Evolutionary conservation across 2,329 filamentous ascomycete species (phyloP), one percentile per base, ranked within the genome.

Genomic region (Colletotrichum gloeosporioides): DNA sequence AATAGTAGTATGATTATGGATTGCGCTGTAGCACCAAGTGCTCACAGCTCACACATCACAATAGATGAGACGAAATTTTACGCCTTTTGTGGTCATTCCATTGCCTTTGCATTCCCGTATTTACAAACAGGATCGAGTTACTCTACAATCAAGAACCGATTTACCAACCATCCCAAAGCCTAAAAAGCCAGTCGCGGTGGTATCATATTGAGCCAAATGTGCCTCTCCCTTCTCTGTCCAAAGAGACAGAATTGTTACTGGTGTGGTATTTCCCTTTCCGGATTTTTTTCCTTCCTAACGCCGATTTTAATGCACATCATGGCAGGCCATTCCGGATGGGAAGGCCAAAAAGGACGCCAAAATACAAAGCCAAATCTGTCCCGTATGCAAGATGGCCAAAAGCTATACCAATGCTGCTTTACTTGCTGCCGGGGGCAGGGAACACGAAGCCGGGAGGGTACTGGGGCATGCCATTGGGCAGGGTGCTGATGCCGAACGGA

Each of bases 401-500:
- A 16, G 10, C 27, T 8, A 32, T 63, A 49, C 36, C 36, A 29
- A 63, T 55, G 34, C 34, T 57, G 27, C 22, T 31, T 69, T 65
- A 74, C 34, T 74, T 53, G 29, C 49, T 27, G 73, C 74, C 80
- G 15, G 84, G 83, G 71, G 85, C 84, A 4, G 85, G 85, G 67
- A 86, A 87, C 22, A 81, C 78, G 69, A 86, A 87, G 22, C 84
- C 85, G 12, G 82, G 78, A 6, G 86, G 85, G 73, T 87, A 87
- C 79, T 82, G 84, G 69, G 86, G 86, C 84, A 87, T 87, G 67
- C 86, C 86, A 34, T 86, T 87, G 8, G 85, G 84, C 71, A 86
- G 69, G 10, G 83, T 86, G 36, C 83, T 82, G 59, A 87, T 85
- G 53, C 85, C 86, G 49, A 86, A 87, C 4, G 86, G 85, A 63